Evolutionary conservation across 352 stramenopile genomes (phyloP), one percentile per base, ranked within the genome.

Genomic region (Globisporangium sylvaticum): DNA sequence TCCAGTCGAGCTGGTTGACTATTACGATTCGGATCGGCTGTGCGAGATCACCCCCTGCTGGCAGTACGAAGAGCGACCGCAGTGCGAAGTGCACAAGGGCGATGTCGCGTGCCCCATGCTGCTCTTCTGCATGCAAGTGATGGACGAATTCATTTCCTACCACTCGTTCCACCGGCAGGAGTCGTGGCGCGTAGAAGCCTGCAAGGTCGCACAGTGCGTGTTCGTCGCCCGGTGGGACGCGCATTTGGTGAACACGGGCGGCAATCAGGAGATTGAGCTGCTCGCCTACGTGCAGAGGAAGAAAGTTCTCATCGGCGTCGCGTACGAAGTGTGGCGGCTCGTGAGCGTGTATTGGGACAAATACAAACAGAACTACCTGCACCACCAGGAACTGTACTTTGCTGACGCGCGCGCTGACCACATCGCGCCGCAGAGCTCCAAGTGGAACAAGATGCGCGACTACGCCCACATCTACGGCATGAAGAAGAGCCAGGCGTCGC

Each of bases 91-190:
- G 12, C 83, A 92, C 52, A 31, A 18, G 0, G 60, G 72, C 5
- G n/a, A 63, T 0, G 73, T 85, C 15, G 65, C 50, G 27, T 73
- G 82, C 22, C 85, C 87, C 1, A 87, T 91, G 72, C 60, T 95
- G 61, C 69, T 92, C 12, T 92, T 93, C 59, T 90, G 79, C 37
- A 68, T 93, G 15, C 85, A 94, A 66, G 78, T 73, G 27, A 61
- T 94, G 27, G 83, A 95, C 68, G 79, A 94, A 65, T 91, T 88
- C 62, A 79, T 95, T 48, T 72, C 78, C 1, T 72, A 63, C 22
- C 70, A 75, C 53, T 64, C 70, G 60, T 74, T 75, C 61, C 63
- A 73, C 46, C 68, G 46, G 0, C 65, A 74, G 15, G 73, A 81
- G 4, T 52, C 69, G 4, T 90, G 81, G 64, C 68, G 82, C 56